These are phyloP conservation scores for Fusarium nisikadoi DNA, from an alignment of 2,329 filamentous ascomycete genomes.

Conservation along the genomic window DNA sequence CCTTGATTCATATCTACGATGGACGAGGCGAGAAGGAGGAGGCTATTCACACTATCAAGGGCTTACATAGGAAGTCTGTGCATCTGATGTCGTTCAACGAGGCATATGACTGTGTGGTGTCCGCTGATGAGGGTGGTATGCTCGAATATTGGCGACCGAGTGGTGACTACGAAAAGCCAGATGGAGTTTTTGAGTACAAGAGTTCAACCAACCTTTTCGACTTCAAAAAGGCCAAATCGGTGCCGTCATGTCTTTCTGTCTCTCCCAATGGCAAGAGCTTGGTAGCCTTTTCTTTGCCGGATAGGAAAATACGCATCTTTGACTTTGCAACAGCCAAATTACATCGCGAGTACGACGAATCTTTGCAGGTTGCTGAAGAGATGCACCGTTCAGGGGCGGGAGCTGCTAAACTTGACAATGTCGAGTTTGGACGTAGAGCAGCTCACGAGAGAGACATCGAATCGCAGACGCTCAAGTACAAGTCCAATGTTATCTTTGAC, in stretches of 20 bases:
- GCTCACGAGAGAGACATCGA: slow-evolving; percentile 90
- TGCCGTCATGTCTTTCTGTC: slow-evolving; percentile 82
- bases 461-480: slow-evolving; percentile 71
- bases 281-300: slow-evolving; percentile 89
- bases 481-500: slow-evolving; percentile 91
- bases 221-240: slow-evolving; percentile 94
- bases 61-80: slow-evolving; percentile 84
- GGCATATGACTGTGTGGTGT: slow-evolving; percentile 88
- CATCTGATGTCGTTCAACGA: slow-evolving; percentile 91
- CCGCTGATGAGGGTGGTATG: slow-evolving; percentile 91
- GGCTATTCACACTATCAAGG: slow-evolving; percentile 80
- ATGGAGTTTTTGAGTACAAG: slow-evolving; percentile 92
- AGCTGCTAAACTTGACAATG: slow-evolving; percentile 81
- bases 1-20: slow-evolving; percentile 85
- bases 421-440: slow-evolving; percentile 90
- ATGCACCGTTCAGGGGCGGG: slow-evolving; percentile 96
- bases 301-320: slow-evolving; percentile 92
- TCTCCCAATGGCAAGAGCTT: slow-evolving; percentile 89
- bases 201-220: slow-evolving; percentile 94
- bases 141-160: slow-evolving; percentile 94
- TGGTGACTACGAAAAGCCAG: slow-evolving; percentile 86
- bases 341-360: slow-evolving; percentile 94
- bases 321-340: slow-evolving; percentile 91
- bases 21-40: slow-evolving; percentile 83
- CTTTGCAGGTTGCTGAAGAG: slow-evolving; percentile 84